Base-by-base conservation (phyloP, 1,139 yeast genomes). In the Meyerozyma smithsonii region DNA sequence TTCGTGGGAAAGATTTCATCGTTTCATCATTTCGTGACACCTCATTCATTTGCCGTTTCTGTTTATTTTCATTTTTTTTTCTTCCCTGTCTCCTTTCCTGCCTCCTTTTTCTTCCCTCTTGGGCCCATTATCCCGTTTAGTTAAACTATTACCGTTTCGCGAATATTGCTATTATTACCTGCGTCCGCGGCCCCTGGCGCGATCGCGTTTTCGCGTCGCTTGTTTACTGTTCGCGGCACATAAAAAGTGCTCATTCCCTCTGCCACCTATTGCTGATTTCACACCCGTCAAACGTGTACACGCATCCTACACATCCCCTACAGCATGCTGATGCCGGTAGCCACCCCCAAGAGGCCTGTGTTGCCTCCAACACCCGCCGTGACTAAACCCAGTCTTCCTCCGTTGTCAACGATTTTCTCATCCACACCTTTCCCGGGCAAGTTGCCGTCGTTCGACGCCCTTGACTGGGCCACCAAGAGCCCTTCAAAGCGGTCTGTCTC, bases 371-470 rank as follows among this genome's bases (percentile, higher is more conserved):
- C 64, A n/a, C 59, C 59, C 36, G 46, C 43, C 45, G 51, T 40
- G 24, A 41, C 42, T 46, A 54, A 44, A 40, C 49, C 68, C 34
- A 55, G 57, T 45, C 65, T 70, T 44, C 76, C 75, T 18, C 76
- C 76, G 15, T 64, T 70, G 50, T 62, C 71, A 26, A 54, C 72
- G 19, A 52, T 66, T 19, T 57, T 70, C 36, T 49, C 57, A 34
- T 42, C 42, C 37, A 48, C 42, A 32, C 56, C 45, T 20, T 36
- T 33, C 34, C 34, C 42, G 24, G 43, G 49, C 12, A 48, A 51
- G 39, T 54, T 61, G 43, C 68, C 69, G 7, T 48, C 62, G 8
- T 52, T 62, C 34, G 60, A 55, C 39, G 42, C 55, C 5, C 53
- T 59, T 24, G 42, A 39, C 21, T 34, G 44, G 18, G 44, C 56